Evolutionary conservation across 2,329 filamentous ascomycete species (phyloP).

Genomic region (Epichloe festucae): DNA sequence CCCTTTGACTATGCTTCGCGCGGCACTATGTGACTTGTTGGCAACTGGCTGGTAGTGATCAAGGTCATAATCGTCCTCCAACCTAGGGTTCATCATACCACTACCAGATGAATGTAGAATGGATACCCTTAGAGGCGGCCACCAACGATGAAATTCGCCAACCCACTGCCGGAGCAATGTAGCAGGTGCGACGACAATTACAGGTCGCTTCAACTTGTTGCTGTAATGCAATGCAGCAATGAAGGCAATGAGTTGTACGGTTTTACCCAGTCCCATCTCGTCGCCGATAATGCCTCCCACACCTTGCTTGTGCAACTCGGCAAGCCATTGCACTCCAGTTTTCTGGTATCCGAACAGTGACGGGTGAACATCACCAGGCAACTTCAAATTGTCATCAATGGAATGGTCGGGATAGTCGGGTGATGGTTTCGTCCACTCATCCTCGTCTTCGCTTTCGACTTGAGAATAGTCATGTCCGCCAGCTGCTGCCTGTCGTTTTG

Average conservation of each 20-base stretch:
- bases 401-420: constrained; percentile 66
- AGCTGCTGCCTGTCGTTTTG: constrained; percentile 24
- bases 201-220: constrained; percentile 67
- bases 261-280: constrained; percentile 98
- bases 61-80: constrained; percentile 40
- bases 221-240: constrained; percentile 88
- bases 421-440: constrained; percentile 76
- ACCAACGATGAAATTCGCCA: constrained; percentile 97
- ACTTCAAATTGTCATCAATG: constrained; percentile 61
- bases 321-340: constrained; percentile 91
- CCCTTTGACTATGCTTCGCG: constrained; percentile 66
- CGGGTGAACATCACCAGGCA: constrained; percentile 87
- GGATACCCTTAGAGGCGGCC: constrained; percentile 93
- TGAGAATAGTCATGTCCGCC: constrained; percentile 16
- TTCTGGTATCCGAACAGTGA: constrained; percentile 95
- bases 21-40: constrained; percentile 39
- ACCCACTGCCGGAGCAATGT: constrained; percentile 97
- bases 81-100: constrained; percentile 80
- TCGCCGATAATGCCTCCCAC: constrained; percentile 93
- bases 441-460: constrained; percentile 31
- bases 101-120: constrained; percentile 93
- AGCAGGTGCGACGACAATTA: constrained; percentile 85
- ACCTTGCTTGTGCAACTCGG: constrained; percentile 77
- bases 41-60: constrained; percentile 26
- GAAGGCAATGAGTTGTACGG: constrained; percentile 59